Evolutionary conservation across 768 basidiomycete species (phyloP).

Genomic region (Lactifluus echinatus): DNA sequence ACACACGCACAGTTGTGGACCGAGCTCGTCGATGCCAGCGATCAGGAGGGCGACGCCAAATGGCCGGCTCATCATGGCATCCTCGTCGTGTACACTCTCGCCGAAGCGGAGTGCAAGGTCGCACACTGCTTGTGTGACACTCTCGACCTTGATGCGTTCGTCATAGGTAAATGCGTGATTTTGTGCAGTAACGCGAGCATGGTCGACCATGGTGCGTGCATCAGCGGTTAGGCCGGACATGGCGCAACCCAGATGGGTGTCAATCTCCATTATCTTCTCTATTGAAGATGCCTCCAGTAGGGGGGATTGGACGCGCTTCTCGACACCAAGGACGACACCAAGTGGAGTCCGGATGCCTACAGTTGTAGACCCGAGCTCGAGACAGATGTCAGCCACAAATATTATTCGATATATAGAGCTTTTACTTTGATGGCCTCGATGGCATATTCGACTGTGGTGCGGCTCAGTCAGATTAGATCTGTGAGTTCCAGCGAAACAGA

Average conservation of each 20-base stretch:
- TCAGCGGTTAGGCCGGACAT: conserved; percentile 98
- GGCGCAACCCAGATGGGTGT: conserved; percentile 90
- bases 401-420: background rate
- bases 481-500: conserved; percentile 15
- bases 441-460: conserved; percentile 84
- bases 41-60: conserved; percentile 97
- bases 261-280: conserved; percentile 99
- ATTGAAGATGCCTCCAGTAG: conserved; percentile 92
- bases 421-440: conserved; percentile 96
- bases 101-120: conserved; percentile 95
- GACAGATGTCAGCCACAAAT: conserved; percentile 2
- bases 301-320: conserved; percentile 97
- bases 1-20: conserved; percentile 84
- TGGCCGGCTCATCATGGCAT: conserved; percentile 98
- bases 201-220: conserved; percentile 99
- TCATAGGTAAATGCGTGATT: conserved; percentile 96
- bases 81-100: conserved; percentile 98
- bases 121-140: conserved; percentile 95
- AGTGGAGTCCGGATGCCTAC: conserved; percentile 88
- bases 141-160: conserved; percentile 95
- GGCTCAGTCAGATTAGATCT: conserved; percentile 19
- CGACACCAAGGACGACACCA: conserved; percentile 90
- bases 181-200: conserved; percentile 92
- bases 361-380: conserved; percentile 93
- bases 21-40: conserved; percentile 93